phyloP scores from a whole-genome alignment of 2,329 filamentous ascomycete species.

The Aspergillus jensenii region DNA sequence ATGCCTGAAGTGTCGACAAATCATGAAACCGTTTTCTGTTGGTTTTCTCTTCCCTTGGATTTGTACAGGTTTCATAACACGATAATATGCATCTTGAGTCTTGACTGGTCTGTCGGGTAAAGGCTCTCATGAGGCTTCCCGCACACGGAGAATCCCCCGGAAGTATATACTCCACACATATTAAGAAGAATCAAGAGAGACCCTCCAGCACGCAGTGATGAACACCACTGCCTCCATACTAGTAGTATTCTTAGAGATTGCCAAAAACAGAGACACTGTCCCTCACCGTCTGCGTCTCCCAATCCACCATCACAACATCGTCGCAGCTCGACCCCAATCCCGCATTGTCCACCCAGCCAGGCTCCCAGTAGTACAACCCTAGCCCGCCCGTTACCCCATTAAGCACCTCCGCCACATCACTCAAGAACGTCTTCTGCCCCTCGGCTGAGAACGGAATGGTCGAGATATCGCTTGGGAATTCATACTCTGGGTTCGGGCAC shows the following conservation, averaged over 20 bases:
- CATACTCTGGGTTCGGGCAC: slow-evolving; percentile 58
- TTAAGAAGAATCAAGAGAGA: no score
- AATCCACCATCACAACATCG: slow-evolving; percentile 63
- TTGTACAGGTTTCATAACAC: neutral
- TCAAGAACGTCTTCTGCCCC: slow-evolving; percentile 64
- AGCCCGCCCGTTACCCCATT: slow-evolving; percentile 51
- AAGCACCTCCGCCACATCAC: slow-evolving; percentile 59
- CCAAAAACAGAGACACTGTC: slow-evolving; percentile 59
- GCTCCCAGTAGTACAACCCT: slow-evolving; percentile 74
- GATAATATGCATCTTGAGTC: neutral
- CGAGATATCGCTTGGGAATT: slow-evolving; percentile 61
- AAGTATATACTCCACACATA: neutral
- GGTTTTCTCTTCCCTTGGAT: neutral
- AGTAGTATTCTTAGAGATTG: slow-evolving; percentile 38
- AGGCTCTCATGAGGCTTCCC: neutral
- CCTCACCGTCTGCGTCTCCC: slow-evolving; percentile 52
- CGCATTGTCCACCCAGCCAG: slow-evolving; percentile 67
- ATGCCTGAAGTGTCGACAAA: slow-evolving; percentile 2
- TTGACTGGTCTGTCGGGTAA: neutral
- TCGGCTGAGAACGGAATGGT: slow-evolving; percentile 62
- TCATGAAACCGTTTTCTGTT: slow-evolving; percentile 6
- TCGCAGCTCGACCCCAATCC: slow-evolving; percentile 64
- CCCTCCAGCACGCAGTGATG: no score
- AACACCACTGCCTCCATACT: neutral
- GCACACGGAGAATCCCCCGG: no score